A percentile compares a stretch with the other conserved stretches of the same genome.
These are phyloP conservation scores for Colletotrichum salicis DNA, from an alignment of 2,329 filamentous ascomycete species.

Conservation along the genomic window DNA sequence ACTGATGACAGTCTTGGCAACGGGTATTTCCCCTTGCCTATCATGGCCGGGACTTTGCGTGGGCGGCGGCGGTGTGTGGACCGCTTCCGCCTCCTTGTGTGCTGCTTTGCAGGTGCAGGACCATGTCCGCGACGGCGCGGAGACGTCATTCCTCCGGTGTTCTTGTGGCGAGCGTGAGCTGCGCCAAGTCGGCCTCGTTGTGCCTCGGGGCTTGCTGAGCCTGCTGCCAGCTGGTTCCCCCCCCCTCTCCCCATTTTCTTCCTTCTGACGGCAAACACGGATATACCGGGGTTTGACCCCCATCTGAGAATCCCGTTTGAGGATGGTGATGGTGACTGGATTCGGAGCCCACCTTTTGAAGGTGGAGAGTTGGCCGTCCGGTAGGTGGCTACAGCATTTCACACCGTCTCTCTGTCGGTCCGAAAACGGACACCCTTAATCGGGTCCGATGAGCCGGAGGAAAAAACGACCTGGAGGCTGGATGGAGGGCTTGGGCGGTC, in stretches of 20 bases:
- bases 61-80: slow-evolving; percentile 26
- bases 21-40: neutral
- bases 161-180: neutral
- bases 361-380: neutral
- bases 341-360: neutral
- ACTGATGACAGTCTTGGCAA: slow-evolving; percentile 17
- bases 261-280: slow-evolving; percentile 3
- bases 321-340: neutral
- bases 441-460: slow-evolving; percentile 11
- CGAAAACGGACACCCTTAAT: slow-evolving; percentile 16
- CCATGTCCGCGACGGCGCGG: slow-evolving; percentile 17
- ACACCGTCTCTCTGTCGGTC: neutral
- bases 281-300: neutral
- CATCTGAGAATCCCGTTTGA: neutral
- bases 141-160: neutral
- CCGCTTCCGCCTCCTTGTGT: neutral
- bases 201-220: neutral
- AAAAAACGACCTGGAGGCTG: neutral
- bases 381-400: neutral
- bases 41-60: neutral
- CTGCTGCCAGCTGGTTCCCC: no score
- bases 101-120: neutral
- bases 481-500: neutral
- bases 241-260: neutral
- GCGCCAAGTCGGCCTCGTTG: slow-evolving; percentile 5